Base-by-base conservation (phyloP, 768 basidiomycete species). In the Tricholoma terreum region DNA sequence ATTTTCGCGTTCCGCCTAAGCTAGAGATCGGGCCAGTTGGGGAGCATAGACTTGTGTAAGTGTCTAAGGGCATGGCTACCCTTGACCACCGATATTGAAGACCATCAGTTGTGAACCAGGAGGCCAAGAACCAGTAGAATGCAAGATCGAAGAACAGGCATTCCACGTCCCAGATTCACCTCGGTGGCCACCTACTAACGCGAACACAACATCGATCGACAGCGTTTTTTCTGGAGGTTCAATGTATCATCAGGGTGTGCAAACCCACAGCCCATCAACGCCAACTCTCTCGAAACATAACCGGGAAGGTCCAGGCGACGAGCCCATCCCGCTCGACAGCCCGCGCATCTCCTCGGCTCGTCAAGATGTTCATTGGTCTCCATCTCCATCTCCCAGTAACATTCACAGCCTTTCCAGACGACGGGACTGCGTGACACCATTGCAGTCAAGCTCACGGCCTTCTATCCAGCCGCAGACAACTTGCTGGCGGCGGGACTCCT, bases 1-100 rank as follows among this genome's bases (percentile, higher is more conserved):
- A 89, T 69, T 95, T 93, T 67, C 82, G 93, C 8, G 84, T 91
- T 51, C 92, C 92, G 2, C 92, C 91, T 1, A 83, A 89, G 67
- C 79, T 91, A 30, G 90, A 91, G 61, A 77, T 84, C 34, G 87
- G 86, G 9, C 78, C 83, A 3, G 89, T 91, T 61, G 85, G 88
- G 15, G 80, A 84, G 55, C 77, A 81, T 21, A 76, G 84, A 57
- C 82, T 89, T 52, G 80, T 84, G 86, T 88, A 71, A 69, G 84
- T 78, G 6, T 10, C 19, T n/a, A n/a, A n/a, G n/a, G n/a, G n/a
- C n/a, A n/a, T n/a, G n/a, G n/a, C n/a, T n/a, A n/a, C n/a, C n/a
- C 1, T 22, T 21, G 11, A 11, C 24, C 27, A 30, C 46, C 40
- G 15, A 35, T 21, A 55, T 49, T 31, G 9, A 34, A 43, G 52